These are phyloP conservation scores for Phellinidium pouzarii DNA, from an alignment of 1,284 basidiomycete genomes.

Conservation along the genomic window DNA sequence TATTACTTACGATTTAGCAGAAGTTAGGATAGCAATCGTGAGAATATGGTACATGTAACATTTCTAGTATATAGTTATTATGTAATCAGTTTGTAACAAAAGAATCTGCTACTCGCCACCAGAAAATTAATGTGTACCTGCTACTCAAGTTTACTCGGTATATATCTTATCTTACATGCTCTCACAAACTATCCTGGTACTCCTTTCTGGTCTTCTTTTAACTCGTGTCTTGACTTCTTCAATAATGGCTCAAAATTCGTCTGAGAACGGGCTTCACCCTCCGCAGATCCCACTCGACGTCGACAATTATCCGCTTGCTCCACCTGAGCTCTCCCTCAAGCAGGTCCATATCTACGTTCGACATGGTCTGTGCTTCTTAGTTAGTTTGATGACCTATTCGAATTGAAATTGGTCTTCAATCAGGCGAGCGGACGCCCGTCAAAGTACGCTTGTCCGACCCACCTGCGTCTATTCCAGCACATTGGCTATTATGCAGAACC, in stretches of 20 bases:
- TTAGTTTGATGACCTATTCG: not conserved
- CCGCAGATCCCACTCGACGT: conserved; percentile 48
- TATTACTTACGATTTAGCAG: conserved; percentile 34
- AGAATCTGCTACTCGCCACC: too few species aligned
- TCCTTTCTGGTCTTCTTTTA: not conserved
- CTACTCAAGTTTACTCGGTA: not conserved
- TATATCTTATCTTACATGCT: too few species aligned
- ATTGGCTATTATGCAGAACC: conserved; percentile 64
- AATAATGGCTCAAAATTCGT: not conserved
- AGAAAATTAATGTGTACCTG: too few species aligned
- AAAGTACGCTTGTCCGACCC: conserved; percentile 53
- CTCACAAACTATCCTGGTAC: not conserved
- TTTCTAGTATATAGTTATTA: not conserved
- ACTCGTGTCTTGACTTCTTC: not conserved
- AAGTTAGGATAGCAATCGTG: conserved; percentile 16
- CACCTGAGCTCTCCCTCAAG: conserved; percentile 48
- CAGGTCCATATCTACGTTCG: conserved; percentile 71
- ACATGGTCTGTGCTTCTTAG: conserved; percentile 48
- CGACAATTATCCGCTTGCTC: conserved; percentile 52
- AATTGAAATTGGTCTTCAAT: not conserved
- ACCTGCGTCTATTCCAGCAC: conserved; percentile 58
- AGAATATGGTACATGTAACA: not conserved
- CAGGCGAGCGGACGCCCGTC: conserved; percentile 71
- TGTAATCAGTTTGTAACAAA: not conserved
- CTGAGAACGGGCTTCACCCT: not conserved